A percentile compares a stretch with the other conserved stretches of the same genome.
phyloP scores from a whole-genome alignment of 768 basidiomycete species.

The Candolleomyces aberdarensis region DNA sequence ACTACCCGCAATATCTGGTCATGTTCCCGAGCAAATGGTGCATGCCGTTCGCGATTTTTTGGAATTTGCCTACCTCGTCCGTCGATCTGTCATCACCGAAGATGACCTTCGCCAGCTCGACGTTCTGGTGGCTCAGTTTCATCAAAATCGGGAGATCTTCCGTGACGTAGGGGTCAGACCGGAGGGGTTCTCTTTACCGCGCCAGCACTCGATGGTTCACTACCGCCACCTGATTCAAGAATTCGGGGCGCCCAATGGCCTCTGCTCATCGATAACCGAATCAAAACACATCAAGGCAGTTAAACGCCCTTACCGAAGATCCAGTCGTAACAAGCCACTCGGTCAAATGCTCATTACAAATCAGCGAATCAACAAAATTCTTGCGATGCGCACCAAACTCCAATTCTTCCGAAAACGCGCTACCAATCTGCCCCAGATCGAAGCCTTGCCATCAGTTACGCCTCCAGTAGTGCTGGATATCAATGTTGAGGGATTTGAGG shows the following conservation, averaged over 20 bases:
- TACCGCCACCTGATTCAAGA: slow-evolving; percentile 13
- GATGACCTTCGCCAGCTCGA: slow-evolving; percentile 14
- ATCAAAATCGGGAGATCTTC: too few species aligned
- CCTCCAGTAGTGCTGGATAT: too few species aligned
- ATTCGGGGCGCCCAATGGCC: slow-evolving; percentile 24
- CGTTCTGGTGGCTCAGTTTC: slow-evolving; percentile 19
- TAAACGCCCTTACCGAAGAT: slow-evolving; percentile 32
- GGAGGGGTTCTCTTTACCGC: slow-evolving; percentile 17
- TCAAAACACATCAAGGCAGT: slow-evolving; percentile 29
- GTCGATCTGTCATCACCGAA: slow-evolving; percentile 2
- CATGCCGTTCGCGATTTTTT: slow-evolving; percentile 21
- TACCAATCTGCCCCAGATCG: too few species aligned
- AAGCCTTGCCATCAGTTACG: too few species aligned
- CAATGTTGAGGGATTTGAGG: too few species aligned
- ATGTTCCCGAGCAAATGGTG: slow-evolving; percentile 16
- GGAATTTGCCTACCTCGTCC: slow-evolving; percentile 32
- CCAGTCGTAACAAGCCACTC: slow-evolving; percentile 27
- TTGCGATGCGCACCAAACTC: too few species aligned
- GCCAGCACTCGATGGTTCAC: slow-evolving; percentile 22
- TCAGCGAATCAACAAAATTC: slow-evolving; percentile 27
- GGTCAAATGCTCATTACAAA: slow-evolving; percentile 34
- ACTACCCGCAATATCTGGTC: slow-evolving; percentile 15
- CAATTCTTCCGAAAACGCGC: too few species aligned
- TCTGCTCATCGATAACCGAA: slow-evolving; percentile 33
- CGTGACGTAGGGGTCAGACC: slow-evolving; percentile 25